Percentiles rank a stretch among this genome's conserved stretches.
Conservation (phyloP, 345 rosid genomes). For the Aethionema arabicum region DNA sequence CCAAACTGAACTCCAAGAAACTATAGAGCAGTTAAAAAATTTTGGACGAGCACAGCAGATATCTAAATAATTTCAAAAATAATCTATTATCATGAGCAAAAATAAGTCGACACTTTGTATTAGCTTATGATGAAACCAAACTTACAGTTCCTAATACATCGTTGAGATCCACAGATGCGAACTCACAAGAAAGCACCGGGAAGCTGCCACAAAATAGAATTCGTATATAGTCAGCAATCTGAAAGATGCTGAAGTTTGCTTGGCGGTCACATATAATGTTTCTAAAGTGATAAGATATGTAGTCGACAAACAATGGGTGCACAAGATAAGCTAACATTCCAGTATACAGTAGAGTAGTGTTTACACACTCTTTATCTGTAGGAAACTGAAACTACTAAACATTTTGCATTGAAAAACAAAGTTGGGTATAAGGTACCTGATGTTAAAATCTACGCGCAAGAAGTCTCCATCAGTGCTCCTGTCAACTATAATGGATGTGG, state of each 20-base stretch:
- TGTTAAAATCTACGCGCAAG: slow-evolving; percentile 85
- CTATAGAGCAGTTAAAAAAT: slow-evolving; percentile 11
- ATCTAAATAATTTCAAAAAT: background rate
- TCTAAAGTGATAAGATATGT: slow-evolving; percentile 5
- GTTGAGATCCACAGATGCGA: slow-evolving; percentile 91
- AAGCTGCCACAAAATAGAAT: slow-evolving; percentile 56
- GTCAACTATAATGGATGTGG: slow-evolving; percentile 88
- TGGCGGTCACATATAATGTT: background rate
- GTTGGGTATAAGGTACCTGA: slow-evolving; percentile 53
- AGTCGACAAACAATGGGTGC: slow-evolving; percentile 4
- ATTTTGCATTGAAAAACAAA: slow-evolving; percentile 1
- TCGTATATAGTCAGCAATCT: slow-evolving; percentile 34
- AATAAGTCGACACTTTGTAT: slow-evolving; percentile 14
- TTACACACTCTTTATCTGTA: background rate
- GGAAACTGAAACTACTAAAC: slow-evolving; percentile 4
- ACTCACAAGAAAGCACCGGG: slow-evolving; percentile 97
- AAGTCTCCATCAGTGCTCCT: slow-evolving; percentile 89
- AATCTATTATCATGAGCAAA: background rate
- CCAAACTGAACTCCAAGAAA: background rate
- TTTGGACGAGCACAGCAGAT: slow-evolving; percentile 2
- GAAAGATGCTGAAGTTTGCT: slow-evolving; percentile 13
- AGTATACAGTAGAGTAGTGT: background rate
- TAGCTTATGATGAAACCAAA: slow-evolving; percentile 29
- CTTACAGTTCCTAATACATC: slow-evolving; percentile 99
- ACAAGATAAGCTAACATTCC: background rate